A percentile compares a stretch with the other conserved stretches of the same genome.
These are phyloP conservation scores for Annulohypoxylon truncatum DNA, from an alignment of 2,329 filamentous ascomycete genomes.

Conservation along the genomic window DNA sequence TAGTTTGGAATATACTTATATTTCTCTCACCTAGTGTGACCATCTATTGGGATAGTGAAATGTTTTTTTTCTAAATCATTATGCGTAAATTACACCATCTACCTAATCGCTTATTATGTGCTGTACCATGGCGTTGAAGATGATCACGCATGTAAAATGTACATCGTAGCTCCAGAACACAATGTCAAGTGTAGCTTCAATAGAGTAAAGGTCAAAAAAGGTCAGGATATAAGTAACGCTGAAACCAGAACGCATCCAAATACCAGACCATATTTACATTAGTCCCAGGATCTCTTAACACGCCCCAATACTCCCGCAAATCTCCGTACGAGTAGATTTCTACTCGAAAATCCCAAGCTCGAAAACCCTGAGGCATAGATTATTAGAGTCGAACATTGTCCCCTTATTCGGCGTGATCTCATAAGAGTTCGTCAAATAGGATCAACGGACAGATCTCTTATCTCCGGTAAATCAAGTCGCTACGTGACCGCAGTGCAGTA, in stretches of 20 bases:
- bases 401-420: constrained; percentile 15
- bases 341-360: background rate
- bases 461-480: constrained; percentile 19
- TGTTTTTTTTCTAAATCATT: background rate
- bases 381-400: constrained; percentile 17
- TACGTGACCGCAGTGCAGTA: constrained; percentile 16
- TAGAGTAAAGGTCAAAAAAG: constrained; percentile 23
- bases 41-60: background rate
- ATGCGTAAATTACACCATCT: too few relatives aligned
- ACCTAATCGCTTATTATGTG: too few relatives aligned
- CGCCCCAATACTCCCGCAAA: constrained; percentile 8
- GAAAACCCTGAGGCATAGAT: background rate
- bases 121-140: background rate
- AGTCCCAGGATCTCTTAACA: constrained; percentile 12
- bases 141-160: background rate
- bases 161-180: constrained; percentile 17
- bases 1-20: background rate
- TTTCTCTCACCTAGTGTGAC: background rate
- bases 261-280: constrained; percentile 25
- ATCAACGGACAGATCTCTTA: constrained; percentile 1
- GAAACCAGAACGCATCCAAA: constrained; percentile 18
- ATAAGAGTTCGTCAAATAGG: background rate
- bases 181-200: constrained; percentile 21
- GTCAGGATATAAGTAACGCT: constrained; percentile 32
- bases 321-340: background rate